Evolutionary conservation across 257 asterid species (phyloP).

Genomic region (Solanum gracilifrons): DNA sequence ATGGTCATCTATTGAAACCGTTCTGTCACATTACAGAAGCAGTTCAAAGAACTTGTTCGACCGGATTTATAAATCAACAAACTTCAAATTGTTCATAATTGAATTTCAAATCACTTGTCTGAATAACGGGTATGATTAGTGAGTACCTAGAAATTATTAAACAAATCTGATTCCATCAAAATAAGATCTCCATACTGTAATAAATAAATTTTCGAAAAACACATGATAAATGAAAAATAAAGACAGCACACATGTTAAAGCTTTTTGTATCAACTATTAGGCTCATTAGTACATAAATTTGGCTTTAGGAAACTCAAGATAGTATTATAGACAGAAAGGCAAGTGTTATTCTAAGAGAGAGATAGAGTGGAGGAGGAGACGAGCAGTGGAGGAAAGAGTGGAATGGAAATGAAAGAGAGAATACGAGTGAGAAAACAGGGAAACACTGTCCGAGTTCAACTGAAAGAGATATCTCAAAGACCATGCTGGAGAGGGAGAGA

Average conservation of each 20-base stretch:
- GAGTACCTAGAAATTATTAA: background rate
- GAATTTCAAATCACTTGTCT: background rate
- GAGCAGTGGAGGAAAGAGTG: background rate
- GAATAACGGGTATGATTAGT: background rate
- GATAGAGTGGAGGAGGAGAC: background rate
- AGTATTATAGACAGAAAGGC: background rate
- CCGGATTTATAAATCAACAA: background rate
- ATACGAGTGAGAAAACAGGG: background rate
- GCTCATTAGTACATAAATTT: background rate
- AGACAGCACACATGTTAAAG: background rate
- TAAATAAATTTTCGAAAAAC: background rate
- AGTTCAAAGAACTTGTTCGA: background rate
- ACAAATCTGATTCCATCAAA: background rate
- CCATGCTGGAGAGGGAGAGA: background rate
- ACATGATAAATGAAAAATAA: background rate
- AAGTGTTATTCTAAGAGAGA: background rate
- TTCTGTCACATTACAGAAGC: background rate
- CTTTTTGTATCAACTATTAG: background rate
- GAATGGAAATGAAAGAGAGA: background rate
- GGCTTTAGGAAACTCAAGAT: background rate
- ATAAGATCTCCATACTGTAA: background rate
- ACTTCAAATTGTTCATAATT: background rate
- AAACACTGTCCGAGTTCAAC: background rate
- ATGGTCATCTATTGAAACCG: background rate
- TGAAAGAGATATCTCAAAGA: background rate